A percentile compares a stretch with the other conserved stretches of the same genome.
phyloP scores from a whole-genome alignment of 805 yeast genomes.

The Nakazawaea ambrosiae region DNA sequence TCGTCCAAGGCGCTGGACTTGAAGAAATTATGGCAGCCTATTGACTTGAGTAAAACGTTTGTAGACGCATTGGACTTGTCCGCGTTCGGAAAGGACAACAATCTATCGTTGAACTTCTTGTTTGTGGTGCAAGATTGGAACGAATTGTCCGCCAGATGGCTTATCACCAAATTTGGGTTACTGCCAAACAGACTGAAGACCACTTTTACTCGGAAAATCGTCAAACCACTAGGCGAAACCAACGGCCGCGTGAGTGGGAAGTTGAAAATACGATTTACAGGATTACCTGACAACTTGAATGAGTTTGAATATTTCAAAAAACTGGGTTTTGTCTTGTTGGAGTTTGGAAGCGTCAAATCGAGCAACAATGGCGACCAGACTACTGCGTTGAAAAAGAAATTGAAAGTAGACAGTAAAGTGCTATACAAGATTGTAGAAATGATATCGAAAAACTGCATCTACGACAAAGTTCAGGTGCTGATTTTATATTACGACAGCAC shows the following conservation, averaged over 20 bases:
- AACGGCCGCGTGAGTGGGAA: no score
- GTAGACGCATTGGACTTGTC: constrained; percentile 28
- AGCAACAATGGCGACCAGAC: constrained; percentile 15
- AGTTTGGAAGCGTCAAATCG: constrained; percentile 37
- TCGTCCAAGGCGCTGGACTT: no score
- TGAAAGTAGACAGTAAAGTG: constrained; percentile 14
- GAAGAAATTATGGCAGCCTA: constrained; percentile 27
- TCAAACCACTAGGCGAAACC: no score
- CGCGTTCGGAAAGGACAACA: constrained; percentile 19
- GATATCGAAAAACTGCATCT: constrained; percentile 12
- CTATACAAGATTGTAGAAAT: constrained; percentile 17
- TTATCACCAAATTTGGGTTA: constrained; percentile 35
- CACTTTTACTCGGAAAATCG: constrained; percentile 22
- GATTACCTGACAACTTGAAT: constrained; percentile 34
- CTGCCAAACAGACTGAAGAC: constrained; percentile 21
- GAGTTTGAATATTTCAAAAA: constrained; percentile 30
- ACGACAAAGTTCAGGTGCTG: constrained; percentile 12
- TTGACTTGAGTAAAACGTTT: constrained; percentile 42
- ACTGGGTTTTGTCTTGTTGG: constrained; percentile 40
- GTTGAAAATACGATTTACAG: constrained; percentile 27
- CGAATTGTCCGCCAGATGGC: constrained; percentile 39
- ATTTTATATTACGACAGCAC: constrained; percentile 10
- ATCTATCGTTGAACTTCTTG: constrained; percentile 21
- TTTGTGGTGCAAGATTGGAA: constrained; percentile 45
- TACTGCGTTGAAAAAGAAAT: constrained; percentile 8